Base-by-base conservation (phyloP, 2,329 filamentous ascomycete species). In the Ophiosphaerella herpotricha region DNA sequence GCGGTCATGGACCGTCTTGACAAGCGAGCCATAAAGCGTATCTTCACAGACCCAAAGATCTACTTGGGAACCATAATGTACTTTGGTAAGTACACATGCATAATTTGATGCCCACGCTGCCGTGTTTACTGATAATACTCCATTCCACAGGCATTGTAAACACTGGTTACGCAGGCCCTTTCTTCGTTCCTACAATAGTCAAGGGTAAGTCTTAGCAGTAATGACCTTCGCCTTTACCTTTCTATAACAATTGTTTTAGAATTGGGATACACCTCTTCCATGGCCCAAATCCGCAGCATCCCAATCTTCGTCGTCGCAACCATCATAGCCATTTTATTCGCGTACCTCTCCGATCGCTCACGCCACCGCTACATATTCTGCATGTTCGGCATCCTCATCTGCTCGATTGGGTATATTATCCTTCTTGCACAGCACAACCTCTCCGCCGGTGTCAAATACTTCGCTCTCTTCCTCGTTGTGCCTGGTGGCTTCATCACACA, bases 1-100 rank as follows among this genome's bases (percentile, higher is more conserved):
- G 70, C 74, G 3, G 79, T 80, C 38, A 84, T 85, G 82, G 75
- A 84, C 56, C 75, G 75, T 2, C 70, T 84, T 2, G 77, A 82
- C 57, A 76, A 74, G 46, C 65, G 70, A 26, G 76, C 81, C 1
- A 63, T 72, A 43, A 75, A 70, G 46, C 73, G 80, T 7, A 77
- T 81, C 41, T 74, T 82, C 39, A 43, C 55, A 46, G 67, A 70
- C 16, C 60, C 60, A 1, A 70, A 70, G 16, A 66, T 69, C 13
- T 68, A 64, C 32, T 46, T 68, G 6, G 64, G 63, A 7, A 58
- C 55, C 2, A 18, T 55, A n/a, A 56, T 55, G 32, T 63, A 61
- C 43, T 60, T 63, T n/a, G 61, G 58, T 60, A 37, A 32, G 45
- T 49, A 38, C 8, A 12, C 32, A 39, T 12, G 33, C n/a, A 39